These are phyloP conservation scores for Anacardium occidentale DNA, from an alignment of 345 rosid genomes.

Conservation along the genomic window DNA sequence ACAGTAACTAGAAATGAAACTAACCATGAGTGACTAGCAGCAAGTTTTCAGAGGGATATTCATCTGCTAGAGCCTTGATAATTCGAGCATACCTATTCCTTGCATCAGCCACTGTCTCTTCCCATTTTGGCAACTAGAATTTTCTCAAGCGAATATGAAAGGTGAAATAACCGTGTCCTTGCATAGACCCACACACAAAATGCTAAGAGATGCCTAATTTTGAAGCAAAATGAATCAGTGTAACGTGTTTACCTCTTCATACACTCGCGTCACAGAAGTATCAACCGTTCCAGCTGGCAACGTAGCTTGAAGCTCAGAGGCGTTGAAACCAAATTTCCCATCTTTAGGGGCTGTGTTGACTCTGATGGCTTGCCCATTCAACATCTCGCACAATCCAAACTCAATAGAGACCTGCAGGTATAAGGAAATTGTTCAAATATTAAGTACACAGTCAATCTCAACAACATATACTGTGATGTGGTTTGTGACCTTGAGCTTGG, in stretches of 20 bases:
- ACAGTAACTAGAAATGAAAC: conserved; percentile 6
- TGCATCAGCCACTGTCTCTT: conserved; percentile 44
- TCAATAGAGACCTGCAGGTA: conserved; percentile 62
- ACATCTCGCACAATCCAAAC: conserved; percentile 75
- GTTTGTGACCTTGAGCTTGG: conserved; percentile 61
- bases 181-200: neutral
- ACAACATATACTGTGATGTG: neutral
- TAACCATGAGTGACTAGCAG: conserved; percentile 84
- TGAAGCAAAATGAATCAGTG: neutral
- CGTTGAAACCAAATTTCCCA: conserved; percentile 53
- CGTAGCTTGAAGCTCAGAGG: conserved; percentile 56
- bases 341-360: conserved; percentile 57
- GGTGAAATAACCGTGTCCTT: neutral
- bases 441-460: no score
- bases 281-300: conserved; percentile 67
- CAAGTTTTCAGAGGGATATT: conserved; percentile 75
- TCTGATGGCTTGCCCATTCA: conserved; percentile 58
- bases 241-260: conserved; percentile 46
- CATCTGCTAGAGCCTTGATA: conserved; percentile 62
- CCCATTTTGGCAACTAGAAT: conserved; percentile 73
- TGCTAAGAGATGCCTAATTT: neutral
- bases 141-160: conserved; percentile 15
- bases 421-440: no score
- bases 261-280: conserved; percentile 40
- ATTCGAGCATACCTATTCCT: conserved; percentile 55